These are phyloP conservation scores for Wickerhamomyces bovis DNA, from an alignment of 805 yeast genomes.

Conservation along the genomic window DNA sequence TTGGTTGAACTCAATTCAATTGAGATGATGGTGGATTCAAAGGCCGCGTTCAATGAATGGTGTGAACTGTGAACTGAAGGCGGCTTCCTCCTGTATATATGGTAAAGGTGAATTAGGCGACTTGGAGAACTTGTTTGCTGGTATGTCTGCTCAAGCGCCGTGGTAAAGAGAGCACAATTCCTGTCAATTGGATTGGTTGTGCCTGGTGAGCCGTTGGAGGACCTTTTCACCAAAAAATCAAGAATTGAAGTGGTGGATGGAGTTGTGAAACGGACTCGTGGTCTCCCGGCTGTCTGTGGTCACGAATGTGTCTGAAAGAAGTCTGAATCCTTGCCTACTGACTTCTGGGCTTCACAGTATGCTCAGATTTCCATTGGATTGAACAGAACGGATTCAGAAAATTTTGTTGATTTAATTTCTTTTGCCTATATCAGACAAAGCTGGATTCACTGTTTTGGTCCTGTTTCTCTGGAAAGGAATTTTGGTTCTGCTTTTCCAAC, in stretches of 20 bases:
- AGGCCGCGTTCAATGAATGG: neutral
- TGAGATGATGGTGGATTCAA: neutral
- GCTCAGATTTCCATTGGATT: neutral
- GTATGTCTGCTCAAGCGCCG: neutral
- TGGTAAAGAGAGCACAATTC: neutral
- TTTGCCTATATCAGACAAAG: neutral
- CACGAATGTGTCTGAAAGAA: neutral
- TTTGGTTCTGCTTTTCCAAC: neutral
- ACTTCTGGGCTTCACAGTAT: neutral
- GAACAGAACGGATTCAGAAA: neutral
- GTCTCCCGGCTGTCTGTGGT: neutral
- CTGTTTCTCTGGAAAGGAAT: neutral
- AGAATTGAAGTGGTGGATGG: neutral
- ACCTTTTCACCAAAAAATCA: neutral
- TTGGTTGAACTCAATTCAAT: neutral
- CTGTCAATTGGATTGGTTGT: neutral
- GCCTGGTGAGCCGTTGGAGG: neutral
- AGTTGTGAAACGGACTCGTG: neutral
- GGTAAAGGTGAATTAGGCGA: neutral
- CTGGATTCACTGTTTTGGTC: neutral
- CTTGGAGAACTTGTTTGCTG: neutral
- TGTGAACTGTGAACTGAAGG: neutral
- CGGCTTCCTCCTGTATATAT: too few species aligned
- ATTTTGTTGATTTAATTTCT: neutral
- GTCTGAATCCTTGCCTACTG: neutral